Conservation (phyloP, 2,329 filamentous ascomycete genomes). For the Xylaria sp. region DNA sequence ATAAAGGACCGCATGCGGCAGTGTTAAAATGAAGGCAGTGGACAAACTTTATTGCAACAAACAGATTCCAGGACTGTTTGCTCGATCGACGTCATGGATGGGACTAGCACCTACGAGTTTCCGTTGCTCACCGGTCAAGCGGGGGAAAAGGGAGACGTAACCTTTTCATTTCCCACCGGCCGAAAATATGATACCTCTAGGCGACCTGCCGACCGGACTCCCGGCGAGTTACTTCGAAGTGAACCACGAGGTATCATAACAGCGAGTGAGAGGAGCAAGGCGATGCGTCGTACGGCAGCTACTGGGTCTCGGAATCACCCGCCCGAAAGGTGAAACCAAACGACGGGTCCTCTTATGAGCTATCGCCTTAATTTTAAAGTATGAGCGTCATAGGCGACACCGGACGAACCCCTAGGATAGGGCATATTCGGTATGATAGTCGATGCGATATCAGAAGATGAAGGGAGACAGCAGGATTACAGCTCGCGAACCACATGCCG, state of each 20-base stretch:
- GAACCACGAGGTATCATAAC: neutral
- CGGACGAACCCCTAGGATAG: neutral
- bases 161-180: neutral
- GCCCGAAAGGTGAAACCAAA: neutral
- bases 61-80: slow-evolving; percentile 8
- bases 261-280: neutral
- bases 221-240: neutral
- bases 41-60: neutral
- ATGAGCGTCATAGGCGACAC: neutral
- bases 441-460: neutral
- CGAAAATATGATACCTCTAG: slow-evolving; percentile 2
- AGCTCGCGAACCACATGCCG: neutral
- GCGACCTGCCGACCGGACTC: slow-evolving; percentile 1
- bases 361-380: neutral
- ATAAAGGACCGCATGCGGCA: neutral
- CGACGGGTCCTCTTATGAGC: neutral
- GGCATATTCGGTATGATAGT: neutral
- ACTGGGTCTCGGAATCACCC: neutral
- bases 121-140: slow-evolving; percentile 4
- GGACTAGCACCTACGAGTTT: slow-evolving; percentile 9
- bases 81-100: neutral
- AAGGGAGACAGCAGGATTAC: neutral
- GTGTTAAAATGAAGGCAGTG: neutral
- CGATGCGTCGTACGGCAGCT: slow-evolving; percentile 12
- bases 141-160: slow-evolving; percentile 7